These are phyloP conservation scores for Sisymbrium altissimum DNA, from an alignment of 345 rosid genomes.

Conservation along the genomic window DNA sequence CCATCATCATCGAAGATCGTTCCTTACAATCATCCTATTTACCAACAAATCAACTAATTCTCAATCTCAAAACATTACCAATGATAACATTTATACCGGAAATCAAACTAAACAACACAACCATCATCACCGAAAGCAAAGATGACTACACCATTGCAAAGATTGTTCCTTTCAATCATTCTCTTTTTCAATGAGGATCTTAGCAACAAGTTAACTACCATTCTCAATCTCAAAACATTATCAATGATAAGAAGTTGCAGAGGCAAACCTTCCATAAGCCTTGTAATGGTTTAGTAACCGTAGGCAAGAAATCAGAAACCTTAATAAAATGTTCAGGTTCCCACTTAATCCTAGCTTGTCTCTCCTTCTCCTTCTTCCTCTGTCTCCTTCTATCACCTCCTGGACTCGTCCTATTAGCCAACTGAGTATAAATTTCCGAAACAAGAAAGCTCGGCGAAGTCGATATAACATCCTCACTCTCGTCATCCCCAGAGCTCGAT, in stretches of 20 bases:
- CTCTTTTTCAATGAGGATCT: neutral
- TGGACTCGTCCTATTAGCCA: slow-evolving; percentile 73
- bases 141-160: neutral
- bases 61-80: neutral
- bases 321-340: slow-evolving; percentile 83
- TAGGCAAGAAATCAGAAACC: slow-evolving; percentile 66
- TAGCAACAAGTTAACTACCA: neutral
- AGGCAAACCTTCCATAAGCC: slow-evolving; percentile 81
- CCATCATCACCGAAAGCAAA: too few species aligned
- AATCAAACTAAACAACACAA: neutral
- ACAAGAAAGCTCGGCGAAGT: slow-evolving; percentile 53
- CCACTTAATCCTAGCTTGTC: slow-evolving; percentile 64
- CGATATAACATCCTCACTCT: slow-evolving; percentile 35
- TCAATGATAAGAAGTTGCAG: neutral
- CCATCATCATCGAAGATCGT: too few species aligned
- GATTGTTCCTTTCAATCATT: neutral
- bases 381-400: slow-evolving; percentile 70
- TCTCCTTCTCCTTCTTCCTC: slow-evolving; percentile 76
- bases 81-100: neutral
- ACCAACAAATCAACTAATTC: neutral
- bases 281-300: slow-evolving; percentile 64
- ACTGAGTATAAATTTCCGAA: slow-evolving; percentile 67
- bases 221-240: too few species aligned
- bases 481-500: slow-evolving; percentile 48
- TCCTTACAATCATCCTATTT: too few species aligned